Evolutionary conservation across 257 asterid genomes (phyloP).

Genomic region (Eucommia ulmoides): DNA sequence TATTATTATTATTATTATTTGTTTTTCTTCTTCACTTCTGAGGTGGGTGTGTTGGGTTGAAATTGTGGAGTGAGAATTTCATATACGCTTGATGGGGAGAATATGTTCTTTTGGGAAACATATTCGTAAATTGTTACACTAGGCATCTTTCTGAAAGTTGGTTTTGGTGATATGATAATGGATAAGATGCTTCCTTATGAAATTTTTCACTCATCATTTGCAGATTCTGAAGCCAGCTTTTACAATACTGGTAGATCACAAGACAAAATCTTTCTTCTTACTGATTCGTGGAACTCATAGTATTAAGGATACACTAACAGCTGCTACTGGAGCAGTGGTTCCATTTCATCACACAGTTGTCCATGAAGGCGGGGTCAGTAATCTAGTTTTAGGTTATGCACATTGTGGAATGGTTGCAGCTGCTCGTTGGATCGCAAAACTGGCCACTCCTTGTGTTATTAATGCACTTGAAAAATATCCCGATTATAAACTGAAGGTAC

Average conservation of each 20-base stretch:
- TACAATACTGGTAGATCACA: slow-evolving; percentile 68
- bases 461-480: slow-evolving; percentile 51
- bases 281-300: slow-evolving; percentile 98
- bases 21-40: too few species aligned
- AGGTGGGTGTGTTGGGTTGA: too few species aligned
- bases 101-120: too few species aligned
- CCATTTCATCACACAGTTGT: slow-evolving; percentile 95
- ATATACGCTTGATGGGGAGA: too few species aligned
- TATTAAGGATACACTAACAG: slow-evolving; percentile 90
- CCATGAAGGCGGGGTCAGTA: slow-evolving; percentile 80
- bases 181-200: too few species aligned
- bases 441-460: slow-evolving; percentile 70
- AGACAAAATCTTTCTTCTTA: slow-evolving; percentile 46
- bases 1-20: too few species aligned
- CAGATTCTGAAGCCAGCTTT: slow-evolving; percentile 97
- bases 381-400: slow-evolving; percentile 92
- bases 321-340: slow-evolving; percentile 97
- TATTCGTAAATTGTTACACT: too few species aligned
- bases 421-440: slow-evolving; percentile 98
- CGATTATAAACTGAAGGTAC: slow-evolving; percentile 76
- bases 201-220: too few species aligned
- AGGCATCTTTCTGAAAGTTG: too few species aligned
- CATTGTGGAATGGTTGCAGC: slow-evolving; percentile 99
- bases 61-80: too few species aligned
- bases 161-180: too few species aligned